Evolutionary conservation across 345 rosid species (phyloP).

Genomic region (Eutrema heterophyllum): DNA sequence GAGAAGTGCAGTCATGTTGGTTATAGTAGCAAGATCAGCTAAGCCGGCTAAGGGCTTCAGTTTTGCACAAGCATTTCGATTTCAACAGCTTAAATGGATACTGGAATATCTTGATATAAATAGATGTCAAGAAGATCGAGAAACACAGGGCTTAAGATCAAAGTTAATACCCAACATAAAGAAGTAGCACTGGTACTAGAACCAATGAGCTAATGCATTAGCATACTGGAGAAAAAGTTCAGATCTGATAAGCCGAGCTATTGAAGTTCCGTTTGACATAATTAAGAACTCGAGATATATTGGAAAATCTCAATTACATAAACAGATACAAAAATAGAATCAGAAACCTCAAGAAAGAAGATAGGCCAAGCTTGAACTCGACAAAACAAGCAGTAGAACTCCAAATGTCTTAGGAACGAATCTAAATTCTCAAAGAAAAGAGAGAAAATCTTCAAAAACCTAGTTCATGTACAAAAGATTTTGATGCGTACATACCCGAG

Average conservation of each 20-base stretch:
- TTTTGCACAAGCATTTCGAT: background rate
- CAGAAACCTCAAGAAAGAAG: slow-evolving; percentile 10
- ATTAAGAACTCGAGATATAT: slow-evolving; percentile 17
- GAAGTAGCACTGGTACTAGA: background rate
- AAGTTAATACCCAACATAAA: background rate
- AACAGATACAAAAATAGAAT: slow-evolving; percentile 8
- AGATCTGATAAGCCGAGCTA: background rate
- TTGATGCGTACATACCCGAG: slow-evolving; percentile 28
- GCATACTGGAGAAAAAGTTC: background rate
- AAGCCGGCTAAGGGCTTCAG: background rate
- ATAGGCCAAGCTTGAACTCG: slow-evolving; percentile 25
- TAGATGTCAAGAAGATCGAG: background rate
- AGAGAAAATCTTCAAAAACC: slow-evolving; percentile 21
- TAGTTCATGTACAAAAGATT: slow-evolving; percentile 33
- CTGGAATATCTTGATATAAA: background rate
- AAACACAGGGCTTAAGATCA: background rate
- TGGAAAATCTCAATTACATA: slow-evolving; percentile 14
- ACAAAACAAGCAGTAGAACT: slow-evolving; percentile 18
- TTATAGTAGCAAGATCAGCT: background rate
- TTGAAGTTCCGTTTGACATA: background rate
- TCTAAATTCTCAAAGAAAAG: slow-evolving; percentile 22
- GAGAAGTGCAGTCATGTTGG: background rate
- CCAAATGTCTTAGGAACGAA: slow-evolving; percentile 10
- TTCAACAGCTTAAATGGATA: background rate
- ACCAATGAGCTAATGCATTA: background rate